Base-by-base conservation (phyloP, 768 basidiomycete genomes). In the Amanita jacksonii region DNA sequence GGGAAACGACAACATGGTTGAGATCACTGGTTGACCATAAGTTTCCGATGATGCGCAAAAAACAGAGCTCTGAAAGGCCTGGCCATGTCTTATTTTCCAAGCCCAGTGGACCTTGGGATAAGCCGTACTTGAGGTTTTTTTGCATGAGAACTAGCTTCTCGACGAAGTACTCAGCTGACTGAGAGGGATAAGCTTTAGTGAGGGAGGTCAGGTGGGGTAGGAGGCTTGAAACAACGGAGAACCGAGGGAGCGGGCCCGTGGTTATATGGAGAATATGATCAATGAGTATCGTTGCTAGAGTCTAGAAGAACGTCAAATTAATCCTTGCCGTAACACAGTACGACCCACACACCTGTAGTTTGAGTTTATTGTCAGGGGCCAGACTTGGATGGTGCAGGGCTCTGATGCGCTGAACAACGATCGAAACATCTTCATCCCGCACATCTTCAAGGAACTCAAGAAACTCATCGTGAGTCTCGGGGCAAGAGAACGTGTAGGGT, bases 1-100 rank as follows among this genome's bases (percentile, higher is more conserved):
- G 89, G 0, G 88, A 85, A 15, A 90, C 68, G 36, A 98, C 91
- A 0, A 81, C 76, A 61, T 99, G 93, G 41, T 81, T 83, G 63
- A 94, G 74, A 62, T 99, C 96, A 58, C 90, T 94, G 2, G 92
- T 91, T 3, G 92, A 85, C 93, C 93, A 99, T 27, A 86, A 66
- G 10, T 70, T 64, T 3, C 91, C 91, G 40, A 89, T 74, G 30
- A 92, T 60, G 18, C 92, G 79, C 23, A 98, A 67, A 2, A 99
- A 67, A 0, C 74, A 68, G 15, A 99, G 69, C 59, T 99, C 96
- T 4, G 89, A 64, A 3, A 80, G 60, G 22, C 85, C 83, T 5
- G 96, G 94, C 82, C 89, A 98, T 0, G 90, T 97, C 64, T 77
- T 86, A 3, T 88, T 70, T 7, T 75, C 67, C 0, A 59, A 59